Evolutionary conservation across 805 yeast genomes (phyloP), one percentile per base, ranked within the genome.

Genomic region (Ogataea glucozyma): DNA sequence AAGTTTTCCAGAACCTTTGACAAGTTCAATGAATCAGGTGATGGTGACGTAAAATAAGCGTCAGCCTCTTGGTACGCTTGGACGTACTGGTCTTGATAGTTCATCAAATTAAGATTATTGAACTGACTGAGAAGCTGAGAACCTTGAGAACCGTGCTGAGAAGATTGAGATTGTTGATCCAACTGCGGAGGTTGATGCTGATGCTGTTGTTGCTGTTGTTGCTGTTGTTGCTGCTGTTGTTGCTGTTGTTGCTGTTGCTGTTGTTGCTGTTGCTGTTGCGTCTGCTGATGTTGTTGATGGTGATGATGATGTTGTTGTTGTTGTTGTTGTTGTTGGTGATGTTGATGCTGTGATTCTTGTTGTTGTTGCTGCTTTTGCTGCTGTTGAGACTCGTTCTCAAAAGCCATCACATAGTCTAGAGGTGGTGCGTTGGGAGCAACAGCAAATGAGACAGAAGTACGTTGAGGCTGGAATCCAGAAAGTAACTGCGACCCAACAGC

Each of bases 51-150:
- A 32, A 63, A 60, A 44, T 63, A 63, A 16, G 32, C 19, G 12
- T 58, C 55, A 16, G 61, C 64, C 12, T 58, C 60, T 24, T 52
- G 52, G 33, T 52, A 48, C 2, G 56, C 57, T 22, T 53, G 56
- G n/a, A 51, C 27, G 19, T 55, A 49, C 24, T 57, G 62, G 12
- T 60, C 62, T 27, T 58, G 57, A 27, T 46, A 51, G 34, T 46
- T 50, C 12, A 37, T 24, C 16, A 51, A 26, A n/a, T 44, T 44
- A 30, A 49, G 26, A 32, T 30, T 46, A 24, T 41, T 48, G 24
- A 54, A 49, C 23, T 52, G 53, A 29, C 44, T 42, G 17, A 47
- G 19, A 4, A 50, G 29, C 16, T 38, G 42, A 5, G 45, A 33
- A 11, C 31, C 32, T n/a, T 30, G 41, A 18, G 40, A 26, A 24